These are phyloP conservation scores for Penicillium antarcticum DNA, from an alignment of 495 filamentous ascomycete genomes.

Conservation along the genomic window DNA sequence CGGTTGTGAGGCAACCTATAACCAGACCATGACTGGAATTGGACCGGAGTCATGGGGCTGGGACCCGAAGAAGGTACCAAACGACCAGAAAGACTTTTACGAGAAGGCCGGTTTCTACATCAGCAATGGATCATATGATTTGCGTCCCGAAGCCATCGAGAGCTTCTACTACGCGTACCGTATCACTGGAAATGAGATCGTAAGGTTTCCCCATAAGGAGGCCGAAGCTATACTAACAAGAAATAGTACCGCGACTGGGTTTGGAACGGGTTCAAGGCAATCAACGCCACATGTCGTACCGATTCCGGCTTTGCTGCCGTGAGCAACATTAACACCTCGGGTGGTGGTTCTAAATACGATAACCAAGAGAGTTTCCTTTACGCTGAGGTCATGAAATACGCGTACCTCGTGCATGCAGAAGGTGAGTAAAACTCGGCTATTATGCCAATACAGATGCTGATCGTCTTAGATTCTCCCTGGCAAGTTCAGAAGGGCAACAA, in stretches of 20 bases:
- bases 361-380: slow-evolving; percentile 90
- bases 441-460: slow-evolving; percentile 7
- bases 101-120: slow-evolving; percentile 70
- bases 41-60: slow-evolving; percentile 78
- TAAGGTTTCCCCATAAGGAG: slow-evolving; percentile 15
- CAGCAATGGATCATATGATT: slow-evolving; percentile 55
- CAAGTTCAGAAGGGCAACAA: slow-evolving; percentile 56
- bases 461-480: slow-evolving; percentile 54
- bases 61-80: slow-evolving; percentile 51
- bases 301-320: slow-evolving; percentile 67
- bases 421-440: slow-evolving; percentile 9
- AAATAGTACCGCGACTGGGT: slow-evolving; percentile 75
- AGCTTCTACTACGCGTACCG: slow-evolving; percentile 87
- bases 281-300: slow-evolving; percentile 62
- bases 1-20: slow-evolving; percentile 74
- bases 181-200: slow-evolving; percentile 60
- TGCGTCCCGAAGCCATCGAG: slow-evolving; percentile 85
- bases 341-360: slow-evolving; percentile 61
- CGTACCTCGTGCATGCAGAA: slow-evolving; percentile 62
- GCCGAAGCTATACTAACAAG: slow-evolving; percentile 7
- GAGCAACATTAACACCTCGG: slow-evolving; percentile 57
- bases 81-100: slow-evolving; percentile 56
- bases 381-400: slow-evolving; percentile 87
- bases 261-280: slow-evolving; percentile 74
- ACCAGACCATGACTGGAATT: slow-evolving; percentile 62